Conservation (phyloP, 176 grass and related monocot genomes). For the Oryza glaberrima region DNA sequence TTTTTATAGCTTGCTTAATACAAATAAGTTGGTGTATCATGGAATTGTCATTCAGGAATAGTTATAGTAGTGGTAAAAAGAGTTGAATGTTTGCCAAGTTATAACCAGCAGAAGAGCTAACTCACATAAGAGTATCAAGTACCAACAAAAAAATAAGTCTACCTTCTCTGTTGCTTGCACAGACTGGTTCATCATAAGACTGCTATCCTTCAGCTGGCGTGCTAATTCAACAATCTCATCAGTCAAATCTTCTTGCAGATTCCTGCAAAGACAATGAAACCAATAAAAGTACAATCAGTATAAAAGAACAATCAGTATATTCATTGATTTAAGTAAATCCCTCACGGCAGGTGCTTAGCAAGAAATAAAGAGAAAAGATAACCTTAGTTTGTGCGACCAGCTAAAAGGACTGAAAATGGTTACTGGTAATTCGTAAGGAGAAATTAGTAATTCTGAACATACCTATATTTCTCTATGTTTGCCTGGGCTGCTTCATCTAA, state of each 20-base stretch:
- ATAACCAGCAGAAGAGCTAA: background rate
- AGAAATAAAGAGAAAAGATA: background rate
- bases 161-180: slow-evolving; percentile 68
- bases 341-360: background rate
- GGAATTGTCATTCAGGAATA: background rate
- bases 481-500: slow-evolving; percentile 53
- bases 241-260: slow-evolving; percentile 64
- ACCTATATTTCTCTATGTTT: slow-evolving; percentile 66
- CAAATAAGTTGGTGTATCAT: background rate
- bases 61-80: background rate
- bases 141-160: background rate
- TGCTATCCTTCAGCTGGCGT: slow-evolving; percentile 65
- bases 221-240: slow-evolving; percentile 70
- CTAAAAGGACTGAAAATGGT: background rate
- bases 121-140: background rate
- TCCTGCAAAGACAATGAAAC: slow-evolving; percentile 42
- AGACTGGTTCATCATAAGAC: slow-evolving; percentile 64
- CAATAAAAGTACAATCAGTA: background rate
- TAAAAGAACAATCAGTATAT: background rate
- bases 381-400: background rate
- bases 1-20: background rate
- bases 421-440: background rate
- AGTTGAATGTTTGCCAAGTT: background rate
- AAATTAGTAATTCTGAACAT: background rate
- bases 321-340: background rate